These are phyloP conservation scores for Chrysopogon serrulatus DNA, from an alignment of 176 grass and related monocot species.

Conservation along the genomic window DNA sequence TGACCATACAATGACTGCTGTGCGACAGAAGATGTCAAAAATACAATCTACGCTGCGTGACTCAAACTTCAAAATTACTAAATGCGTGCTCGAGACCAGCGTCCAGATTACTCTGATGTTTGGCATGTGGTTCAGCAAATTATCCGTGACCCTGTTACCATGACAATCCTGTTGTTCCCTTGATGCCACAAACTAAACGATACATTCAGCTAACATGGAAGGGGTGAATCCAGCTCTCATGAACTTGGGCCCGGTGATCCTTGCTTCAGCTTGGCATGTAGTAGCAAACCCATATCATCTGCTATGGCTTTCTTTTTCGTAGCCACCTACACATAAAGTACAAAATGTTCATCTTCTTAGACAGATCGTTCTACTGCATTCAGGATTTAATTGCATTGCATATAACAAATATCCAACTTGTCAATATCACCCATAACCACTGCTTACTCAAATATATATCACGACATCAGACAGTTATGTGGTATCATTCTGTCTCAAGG, in stretches of 20 bases:
- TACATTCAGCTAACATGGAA: neutral
- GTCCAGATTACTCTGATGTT: neutral
- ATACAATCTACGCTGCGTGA: neutral
- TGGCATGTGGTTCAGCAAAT: slow-evolving; percentile 4
- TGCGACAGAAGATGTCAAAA: neutral
- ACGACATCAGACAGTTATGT: neutral
- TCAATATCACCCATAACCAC: neutral
- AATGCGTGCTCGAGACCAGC: neutral
- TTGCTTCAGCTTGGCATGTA: slow-evolving; percentile 79
- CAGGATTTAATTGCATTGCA: neutral
- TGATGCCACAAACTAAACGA: slow-evolving; percentile 6
- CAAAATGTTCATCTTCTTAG: slow-evolving; percentile 6
- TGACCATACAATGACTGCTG: neutral
- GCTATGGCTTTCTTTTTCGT: slow-evolving; percentile 87
- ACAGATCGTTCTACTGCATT: neutral
- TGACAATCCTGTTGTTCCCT: neutral
- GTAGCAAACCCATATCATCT: slow-evolving; percentile 50
- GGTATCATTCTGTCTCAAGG: neutral
- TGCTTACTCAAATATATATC: neutral
- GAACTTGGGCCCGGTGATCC: slow-evolving; percentile 52
- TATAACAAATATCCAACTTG: neutral
- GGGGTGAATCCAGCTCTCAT: slow-evolving; percentile 1
- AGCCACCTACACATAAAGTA: slow-evolving; percentile 58
- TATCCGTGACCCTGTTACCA: neutral
- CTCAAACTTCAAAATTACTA: neutral